Percentiles rank a stretch among this genome's conserved stretches.
Conservation (phyloP, 2,329 filamentous ascomycete genomes). For the Penicillium fuscoglaucum region DNA sequence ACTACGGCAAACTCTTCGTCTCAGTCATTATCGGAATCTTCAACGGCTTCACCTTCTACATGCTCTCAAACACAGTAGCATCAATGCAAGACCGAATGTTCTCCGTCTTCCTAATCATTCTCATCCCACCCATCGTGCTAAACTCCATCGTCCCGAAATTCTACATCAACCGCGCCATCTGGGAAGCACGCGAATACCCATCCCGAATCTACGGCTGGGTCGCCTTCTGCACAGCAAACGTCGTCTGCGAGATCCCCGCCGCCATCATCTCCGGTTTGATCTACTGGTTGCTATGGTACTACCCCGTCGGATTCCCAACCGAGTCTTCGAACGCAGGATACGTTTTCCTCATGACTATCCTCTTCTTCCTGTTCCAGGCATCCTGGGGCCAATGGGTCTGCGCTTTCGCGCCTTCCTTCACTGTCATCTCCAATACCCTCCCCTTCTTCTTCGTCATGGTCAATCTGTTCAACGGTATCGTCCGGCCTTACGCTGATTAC, state of each 20-base stretch:
- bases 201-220: constrained; percentile 76
- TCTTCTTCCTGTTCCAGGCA: constrained; percentile 74
- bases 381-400: constrained; percentile 84
- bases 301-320: constrained; percentile 67
- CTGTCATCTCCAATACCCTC: constrained; percentile 71
- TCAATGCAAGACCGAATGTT: constrained; percentile 80
- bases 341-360: constrained; percentile 73
- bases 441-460: constrained; percentile 83
- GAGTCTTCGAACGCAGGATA: constrained; percentile 69
- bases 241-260: constrained; percentile 71
- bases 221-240: constrained; percentile 71
- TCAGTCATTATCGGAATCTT: constrained; percentile 71
- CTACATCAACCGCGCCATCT: constrained; percentile 69
- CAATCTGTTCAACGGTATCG: constrained; percentile 73
- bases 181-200: constrained; percentile 71
- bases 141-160: constrained; percentile 77
- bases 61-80: constrained; percentile 63
- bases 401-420: constrained; percentile 76
- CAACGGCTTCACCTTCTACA: constrained; percentile 77
- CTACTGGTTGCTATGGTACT: constrained; percentile 79
- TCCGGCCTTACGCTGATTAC: constrained; percentile 65
- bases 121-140: constrained; percentile 69
- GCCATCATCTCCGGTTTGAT: constrained; percentile 64
- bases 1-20: constrained; percentile 75
- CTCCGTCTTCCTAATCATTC: constrained; percentile 64